Evolutionary conservation across 345 rosid species (phyloP).

Genomic region (Cardamine occulta): DNA sequence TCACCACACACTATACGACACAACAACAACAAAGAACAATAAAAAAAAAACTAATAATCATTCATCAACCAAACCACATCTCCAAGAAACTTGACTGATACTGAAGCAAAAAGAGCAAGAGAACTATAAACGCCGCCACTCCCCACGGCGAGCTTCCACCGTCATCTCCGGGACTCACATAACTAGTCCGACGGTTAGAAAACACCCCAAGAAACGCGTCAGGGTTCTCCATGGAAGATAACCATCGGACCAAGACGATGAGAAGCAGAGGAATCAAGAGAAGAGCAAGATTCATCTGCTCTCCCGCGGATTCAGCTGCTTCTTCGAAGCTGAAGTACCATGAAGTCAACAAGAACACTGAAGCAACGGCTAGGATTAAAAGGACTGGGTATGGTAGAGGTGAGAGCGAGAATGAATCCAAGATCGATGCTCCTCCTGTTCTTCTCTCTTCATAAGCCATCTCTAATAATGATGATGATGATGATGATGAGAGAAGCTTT

Average conservation of each 20-base stretch:
- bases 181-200: conserved; percentile 55
- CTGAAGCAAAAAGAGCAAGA: conserved; percentile 70
- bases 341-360: conserved; percentile 62
- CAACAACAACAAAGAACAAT: background rate
- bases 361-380: conserved; percentile 59
- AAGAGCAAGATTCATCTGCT: conserved; percentile 63
- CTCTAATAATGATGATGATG: conserved; percentile 19
- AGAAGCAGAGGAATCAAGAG: conserved; percentile 59
- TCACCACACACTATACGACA: conserved; percentile 9
- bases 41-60: background rate
- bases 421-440: conserved; percentile 53
- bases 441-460: conserved; percentile 50
- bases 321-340: conserved; percentile 72
- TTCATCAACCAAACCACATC: conserved; percentile 55
- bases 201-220: conserved; percentile 53
- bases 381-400: conserved; percentile 96
- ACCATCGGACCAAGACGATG: conserved; percentile 61
- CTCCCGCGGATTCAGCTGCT: conserved; percentile 56
- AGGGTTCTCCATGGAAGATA: conserved; percentile 67
- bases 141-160: conserved; percentile 96
- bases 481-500: conserved; percentile 7
- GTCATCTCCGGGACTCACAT: conserved; percentile 53
- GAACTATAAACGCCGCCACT: conserved; percentile 80
- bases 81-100: conserved; percentile 77
- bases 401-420: conserved; percentile 65